phyloP scores from a whole-genome alignment of 2,329 filamentous ascomycete species.

The Emericellopsis atlantica region DNA sequence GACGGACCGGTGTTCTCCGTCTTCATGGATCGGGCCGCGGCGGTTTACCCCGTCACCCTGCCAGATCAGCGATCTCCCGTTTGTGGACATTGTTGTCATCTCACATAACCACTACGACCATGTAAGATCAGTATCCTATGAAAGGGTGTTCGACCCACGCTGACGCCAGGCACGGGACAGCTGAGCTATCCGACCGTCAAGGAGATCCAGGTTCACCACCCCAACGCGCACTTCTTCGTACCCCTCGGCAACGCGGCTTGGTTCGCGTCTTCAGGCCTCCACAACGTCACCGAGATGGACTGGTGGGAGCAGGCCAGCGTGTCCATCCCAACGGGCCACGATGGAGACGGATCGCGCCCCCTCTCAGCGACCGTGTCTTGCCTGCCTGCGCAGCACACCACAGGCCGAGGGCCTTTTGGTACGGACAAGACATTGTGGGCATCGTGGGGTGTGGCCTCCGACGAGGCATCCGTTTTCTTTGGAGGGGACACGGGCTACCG shows the following conservation, averaged over 20 bases:
- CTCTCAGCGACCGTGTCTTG: conserved; percentile 66
- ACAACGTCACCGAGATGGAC: conserved; percentile 77
- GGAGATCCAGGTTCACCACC: conserved; percentile 58
- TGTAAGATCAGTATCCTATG: neutral
- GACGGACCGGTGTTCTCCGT: conserved; percentile 70
- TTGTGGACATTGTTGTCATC: conserved; percentile 67
- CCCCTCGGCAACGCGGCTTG: conserved; percentile 72
- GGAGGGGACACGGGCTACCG: conserved; percentile 87
- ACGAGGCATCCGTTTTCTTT: conserved; percentile 73
- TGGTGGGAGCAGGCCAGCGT: conserved; percentile 86
- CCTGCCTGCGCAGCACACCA: conserved; percentile 75
- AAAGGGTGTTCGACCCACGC: no score
- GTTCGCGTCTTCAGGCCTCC: conserved; percentile 60
- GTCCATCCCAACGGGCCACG: conserved; percentile 29
- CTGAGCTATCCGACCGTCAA: conserved; percentile 65
- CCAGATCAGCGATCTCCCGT: conserved; percentile 62
- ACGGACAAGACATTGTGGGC: conserved; percentile 72
- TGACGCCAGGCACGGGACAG: no score
- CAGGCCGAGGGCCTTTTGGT: conserved; percentile 56
- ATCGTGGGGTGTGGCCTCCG: conserved; percentile 68
- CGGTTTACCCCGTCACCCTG: conserved; percentile 71
- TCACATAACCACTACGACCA: conserved; percentile 96
- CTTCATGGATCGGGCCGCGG: conserved; percentile 43
- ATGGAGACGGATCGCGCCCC: conserved; percentile 16
- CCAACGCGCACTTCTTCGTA: conserved; percentile 77